Base-by-base conservation (phyloP, 2,329 filamentous ascomycete genomes). In the Sporothrix dimorphospora region DNA sequence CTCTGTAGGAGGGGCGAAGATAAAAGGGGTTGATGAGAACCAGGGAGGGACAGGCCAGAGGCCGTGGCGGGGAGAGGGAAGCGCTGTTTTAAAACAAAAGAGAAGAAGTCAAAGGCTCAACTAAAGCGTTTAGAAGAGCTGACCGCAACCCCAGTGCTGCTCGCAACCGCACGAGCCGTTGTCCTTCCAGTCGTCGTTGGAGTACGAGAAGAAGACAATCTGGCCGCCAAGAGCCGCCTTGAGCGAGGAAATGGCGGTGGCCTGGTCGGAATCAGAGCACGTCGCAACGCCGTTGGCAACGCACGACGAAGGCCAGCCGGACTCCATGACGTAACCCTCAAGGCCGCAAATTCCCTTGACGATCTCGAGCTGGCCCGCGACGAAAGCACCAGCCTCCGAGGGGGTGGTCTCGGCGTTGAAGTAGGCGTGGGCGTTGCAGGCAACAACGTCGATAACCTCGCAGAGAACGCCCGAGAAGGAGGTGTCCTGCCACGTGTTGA, bases 371-470 rank as follows among this genome's bases (percentile, higher is more conserved):
- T 97, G 94, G 77, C 85, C 79, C 76, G 86, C 83, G 77, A 94
- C 92, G 81, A 98, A 98, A 69, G 84, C 80, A 80, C 95, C 95
- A 71, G 94, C 94, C 68, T 87, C 79, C 4, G 82, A 78, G 73
- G 94, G 88, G 30, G 82, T 79, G 75, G 91, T 87, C 72, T 87
- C 84, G 61, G 89, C 80, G 86, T 97, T 97, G 91, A 98, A 98
- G 91, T 92, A 98, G 77, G 94, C 90, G 85, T 98, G 94, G 78
- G 97, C 90, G 87, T 98, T 97, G 82, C 89, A 90, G 82, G 91
- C 92, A 49, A 93, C 87, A 74, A 97, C 85, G 79, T 97, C 94
- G 73, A 98, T 86, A 77, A 86, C 87, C 47, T 79, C 77, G 87
- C 95, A 98, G 74, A 98, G 87, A 66, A 82, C 82, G 42, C 80